phyloP scores from a whole-genome alignment of 257 asterid species.

The Solanum etuberosum region DNA sequence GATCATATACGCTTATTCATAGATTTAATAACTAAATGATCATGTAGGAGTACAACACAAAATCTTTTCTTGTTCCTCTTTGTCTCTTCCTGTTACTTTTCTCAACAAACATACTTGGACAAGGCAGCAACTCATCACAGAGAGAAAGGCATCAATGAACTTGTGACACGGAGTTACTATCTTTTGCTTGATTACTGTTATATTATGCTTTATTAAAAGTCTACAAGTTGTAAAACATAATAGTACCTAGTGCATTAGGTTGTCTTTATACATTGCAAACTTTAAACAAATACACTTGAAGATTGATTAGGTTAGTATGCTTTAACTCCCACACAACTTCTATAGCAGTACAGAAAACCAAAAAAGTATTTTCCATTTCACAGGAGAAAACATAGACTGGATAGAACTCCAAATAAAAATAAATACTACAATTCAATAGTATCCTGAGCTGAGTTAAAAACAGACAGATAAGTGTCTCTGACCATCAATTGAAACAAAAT shows the following conservation, averaged over 20 bases:
- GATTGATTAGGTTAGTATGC: background rate
- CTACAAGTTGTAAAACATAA: background rate
- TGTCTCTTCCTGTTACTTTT: background rate
- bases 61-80: background rate
- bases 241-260: background rate
- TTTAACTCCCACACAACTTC: background rate
- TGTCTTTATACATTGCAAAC: background rate
- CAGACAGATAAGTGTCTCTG: background rate
- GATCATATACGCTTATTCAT: background rate
- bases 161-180: background rate
- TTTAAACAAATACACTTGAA: background rate
- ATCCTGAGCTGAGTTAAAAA: background rate
- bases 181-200: background rate
- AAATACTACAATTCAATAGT: background rate
- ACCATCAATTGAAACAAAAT: background rate
- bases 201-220: background rate
- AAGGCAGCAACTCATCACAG: background rate
- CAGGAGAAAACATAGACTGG: background rate
- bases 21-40: background rate
- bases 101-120: background rate
- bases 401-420: background rate
- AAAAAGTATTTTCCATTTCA: background rate
- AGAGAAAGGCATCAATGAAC: background rate
- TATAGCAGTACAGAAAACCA: background rate
- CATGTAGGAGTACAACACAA: background rate